Evolutionary conservation across 148 eudicot genomes (phyloP).

Genomic region (Cornus controversa): DNA sequence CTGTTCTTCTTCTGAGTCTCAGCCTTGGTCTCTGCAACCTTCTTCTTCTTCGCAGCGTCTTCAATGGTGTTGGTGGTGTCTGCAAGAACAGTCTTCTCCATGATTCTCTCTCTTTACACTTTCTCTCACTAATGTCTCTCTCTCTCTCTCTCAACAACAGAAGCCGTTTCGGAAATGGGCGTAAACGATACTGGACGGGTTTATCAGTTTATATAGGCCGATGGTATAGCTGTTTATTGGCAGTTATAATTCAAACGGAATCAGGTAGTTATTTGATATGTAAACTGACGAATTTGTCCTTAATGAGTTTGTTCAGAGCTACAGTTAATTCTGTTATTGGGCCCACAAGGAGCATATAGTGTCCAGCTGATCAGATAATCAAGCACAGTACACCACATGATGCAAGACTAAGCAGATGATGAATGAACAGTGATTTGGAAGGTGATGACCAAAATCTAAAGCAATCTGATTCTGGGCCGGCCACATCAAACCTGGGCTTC

Average conservation of each 20-base stretch:
- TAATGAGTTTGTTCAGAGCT: no score
- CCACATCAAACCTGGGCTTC: no score
- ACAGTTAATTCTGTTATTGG: background rate
- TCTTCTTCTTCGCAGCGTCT: background rate
- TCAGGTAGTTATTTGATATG: background rate
- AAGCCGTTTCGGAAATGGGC: background rate
- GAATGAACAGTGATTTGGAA: background rate
- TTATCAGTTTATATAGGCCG: background rate
- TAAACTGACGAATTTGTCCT: conserved; percentile 1
- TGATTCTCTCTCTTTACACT: conserved; percentile 5
- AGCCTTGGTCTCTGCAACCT: background rate
- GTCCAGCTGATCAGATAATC: background rate
- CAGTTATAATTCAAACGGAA: conserved; percentile 4
- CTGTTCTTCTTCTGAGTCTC: conserved; percentile 35
- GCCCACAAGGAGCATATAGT: background rate
- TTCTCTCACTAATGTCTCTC: background rate
- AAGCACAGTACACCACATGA: background rate
- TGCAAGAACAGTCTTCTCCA: conserved; percentile 11
- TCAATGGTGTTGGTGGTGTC: background rate
- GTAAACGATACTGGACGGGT: background rate
- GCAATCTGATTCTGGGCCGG: no score
- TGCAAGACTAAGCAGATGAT: no score
- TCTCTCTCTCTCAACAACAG: background rate
- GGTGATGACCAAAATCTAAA: background rate
- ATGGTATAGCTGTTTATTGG: background rate